These are phyloP conservation scores for Drechslera avenae DNA, from an alignment of 2,329 filamentous ascomycete species.

Conservation along the genomic window DNA sequence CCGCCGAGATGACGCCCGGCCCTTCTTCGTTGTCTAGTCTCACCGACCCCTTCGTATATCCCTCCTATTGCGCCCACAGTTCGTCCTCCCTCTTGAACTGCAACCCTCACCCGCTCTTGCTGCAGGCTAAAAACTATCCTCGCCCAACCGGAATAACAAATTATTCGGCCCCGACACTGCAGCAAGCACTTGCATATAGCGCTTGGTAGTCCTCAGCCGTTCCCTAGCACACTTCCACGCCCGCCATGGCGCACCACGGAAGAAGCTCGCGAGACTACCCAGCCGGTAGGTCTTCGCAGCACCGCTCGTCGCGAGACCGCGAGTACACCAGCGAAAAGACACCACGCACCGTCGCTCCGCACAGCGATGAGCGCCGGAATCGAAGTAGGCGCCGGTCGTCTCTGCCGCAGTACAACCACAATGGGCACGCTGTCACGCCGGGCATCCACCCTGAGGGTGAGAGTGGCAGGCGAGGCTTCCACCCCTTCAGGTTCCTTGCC, in stretches of 20 bases:
- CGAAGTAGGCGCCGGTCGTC: slow-evolving; percentile 16
- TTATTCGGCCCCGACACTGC: background rate
- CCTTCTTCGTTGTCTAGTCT: slow-evolving; percentile 11
- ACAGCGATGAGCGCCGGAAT: slow-evolving; percentile 11
- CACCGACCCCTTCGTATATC: slow-evolving; percentile 8
- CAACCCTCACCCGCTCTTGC: slow-evolving; percentile 11
- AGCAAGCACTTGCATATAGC: slow-evolving; percentile 12
- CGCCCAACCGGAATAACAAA: slow-evolving; percentile 21
- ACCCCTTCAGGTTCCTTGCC: slow-evolving; percentile 66
- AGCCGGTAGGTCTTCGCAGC: slow-evolving; percentile 2
- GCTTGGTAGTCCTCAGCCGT: slow-evolving; percentile 5
- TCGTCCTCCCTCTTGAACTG: slow-evolving; percentile 1
- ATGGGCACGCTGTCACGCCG: slow-evolving; percentile 51
- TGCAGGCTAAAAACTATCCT: slow-evolving; percentile 14
- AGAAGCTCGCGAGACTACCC: slow-evolving; percentile 24
- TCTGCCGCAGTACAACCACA: slow-evolving; percentile 51
- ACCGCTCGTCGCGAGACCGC: slow-evolving; percentile 25
- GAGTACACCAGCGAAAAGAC: slow-evolving; percentile 35
- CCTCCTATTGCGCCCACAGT: slow-evolving; percentile 6
- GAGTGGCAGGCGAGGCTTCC: slow-evolving; percentile 69
- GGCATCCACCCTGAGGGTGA: slow-evolving; percentile 63
- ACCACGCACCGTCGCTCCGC: slow-evolving; percentile 18
- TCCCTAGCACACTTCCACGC: background rate
- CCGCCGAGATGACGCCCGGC: slow-evolving; percentile 25
- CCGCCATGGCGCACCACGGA: slow-evolving; percentile 25